Base-by-base conservation (phyloP, 495 filamentous ascomycete species). In the Tuber indicum region DNA sequence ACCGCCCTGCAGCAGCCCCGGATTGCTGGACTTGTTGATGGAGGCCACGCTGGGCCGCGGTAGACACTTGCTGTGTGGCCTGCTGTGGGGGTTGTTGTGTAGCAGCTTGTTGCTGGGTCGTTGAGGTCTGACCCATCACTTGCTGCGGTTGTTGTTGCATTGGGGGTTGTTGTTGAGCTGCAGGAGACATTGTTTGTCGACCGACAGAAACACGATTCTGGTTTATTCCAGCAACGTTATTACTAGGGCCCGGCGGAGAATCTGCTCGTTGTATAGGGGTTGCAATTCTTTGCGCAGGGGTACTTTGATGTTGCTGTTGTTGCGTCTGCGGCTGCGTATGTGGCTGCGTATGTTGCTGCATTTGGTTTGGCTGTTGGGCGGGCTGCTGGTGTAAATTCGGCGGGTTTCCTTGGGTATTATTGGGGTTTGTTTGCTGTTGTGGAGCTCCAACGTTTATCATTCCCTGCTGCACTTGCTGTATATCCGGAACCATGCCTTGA, bases 111-210 rank as follows among this genome's bases (percentile, higher is more conserved):
- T 79, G 75, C 39, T 73, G 42, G 52, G 19, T 4, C 39, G 52
- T 49, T 58, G 45, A 36, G 36, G 26, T 52, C 45, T 73, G 75
- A 17, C 58, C 58, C 16, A 66, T 32, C 1, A 36, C 32, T 14
- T 41, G 71, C 23, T 73, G 75, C 10, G 70, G 74, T 85, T 86
- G 70, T 87, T 86, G 75, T 85, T 86, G 16, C 84, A 87, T 0
- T 85, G 78, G 32, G 86, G 85, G 78, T 86, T 87, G 78, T 86
- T 87, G 47, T 66, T 82, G 86, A 84, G 72, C 86, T 46, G 79
- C 72, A 42, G 79, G 77, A 21, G 79, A 81, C 78, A 81, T 81
- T 32, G 79, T 81, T 41, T 75, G 70, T 14, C 78, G 75, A 71
- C 72, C 71, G n/a, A 23, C 71, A n/a, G 39, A 26, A 44, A 72